Base-by-base conservation (phyloP, 768 basidiomycete species). In the Astraeus odoratus region DNA sequence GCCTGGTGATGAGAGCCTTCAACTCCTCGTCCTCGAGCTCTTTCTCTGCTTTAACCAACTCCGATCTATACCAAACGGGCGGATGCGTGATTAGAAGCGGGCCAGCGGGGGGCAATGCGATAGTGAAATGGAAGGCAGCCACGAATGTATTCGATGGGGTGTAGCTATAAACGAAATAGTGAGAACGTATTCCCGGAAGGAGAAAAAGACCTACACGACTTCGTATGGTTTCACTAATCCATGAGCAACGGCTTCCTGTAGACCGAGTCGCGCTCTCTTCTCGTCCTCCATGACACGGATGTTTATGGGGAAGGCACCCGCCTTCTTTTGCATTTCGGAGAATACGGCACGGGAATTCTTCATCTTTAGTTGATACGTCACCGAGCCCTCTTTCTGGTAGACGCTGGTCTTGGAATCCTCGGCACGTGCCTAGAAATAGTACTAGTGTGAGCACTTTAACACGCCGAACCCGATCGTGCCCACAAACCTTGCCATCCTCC, bases 281-380 rank as follows among this genome's bases (percentile, higher is more conserved):
- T 98, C 95, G 59, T 98, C 95, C 52, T 95, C 95, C 47, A 98
- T 76, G 37, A 76, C 75, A 50, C 96, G 89, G 51, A 99, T 78
- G 57, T 94, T 97, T 76, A 99, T 97, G 26, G 96, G 95, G 81
- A 99, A 98, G 4, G 91, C 77, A 20, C 95, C 95, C 33, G 96
- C 90, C 68, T 97, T 98, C 75, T 92, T 94, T 69, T 94, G 89
- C 57, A 97, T 89, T 67, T 98, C 95, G 40, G 88, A 87, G 71
- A 97, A 98, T 33, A 95, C 85, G n/a, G 85, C 79, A 51, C 95
- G 86, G 35, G 93, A 94, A 51, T 87, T 95, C 74, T 95, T 97
- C 82, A 95, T 85, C 74, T 98, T 98, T 59, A 98, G 76, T 64
- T 92, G 89, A 69, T 98, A 98, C 31, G 88, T 94, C 48, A 90